Conservation (phyloP, 2,329 filamentous ascomycete species). For the Colletotrichum musae region DNA sequence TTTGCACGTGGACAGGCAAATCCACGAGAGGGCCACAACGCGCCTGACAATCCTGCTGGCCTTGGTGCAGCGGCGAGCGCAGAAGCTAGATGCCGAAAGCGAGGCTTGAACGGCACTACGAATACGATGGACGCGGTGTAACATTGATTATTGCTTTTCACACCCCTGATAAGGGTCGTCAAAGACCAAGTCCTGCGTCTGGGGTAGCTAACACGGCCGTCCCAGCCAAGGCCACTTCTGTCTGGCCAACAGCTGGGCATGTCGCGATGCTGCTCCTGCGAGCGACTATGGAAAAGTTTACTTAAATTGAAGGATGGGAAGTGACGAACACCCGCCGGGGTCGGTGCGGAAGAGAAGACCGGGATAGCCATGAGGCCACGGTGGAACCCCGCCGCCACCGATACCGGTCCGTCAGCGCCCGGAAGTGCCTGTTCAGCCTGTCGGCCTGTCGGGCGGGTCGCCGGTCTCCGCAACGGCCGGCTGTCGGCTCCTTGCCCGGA, state of each 20-base stretch:
- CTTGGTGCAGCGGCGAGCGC: background rate
- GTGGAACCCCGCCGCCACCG: constrained; percentile 5
- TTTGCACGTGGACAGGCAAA: constrained; percentile 12
- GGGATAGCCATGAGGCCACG: constrained; percentile 4
- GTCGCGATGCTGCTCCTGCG: constrained; percentile 15
- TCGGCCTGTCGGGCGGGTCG: constrained; percentile 29
- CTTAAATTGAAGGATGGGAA: constrained; percentile 3
- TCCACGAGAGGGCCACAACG: background rate
- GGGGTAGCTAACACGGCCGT: constrained; percentile 1
- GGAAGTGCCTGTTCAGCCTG: background rate
- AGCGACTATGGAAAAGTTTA: constrained; percentile 13
- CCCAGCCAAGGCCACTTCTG: constrained; percentile 4
- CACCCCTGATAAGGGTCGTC: background rate
- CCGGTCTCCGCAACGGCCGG: constrained; percentile 29
- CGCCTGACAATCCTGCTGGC: constrained; percentile 1
- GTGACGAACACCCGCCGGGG: constrained; percentile 31
- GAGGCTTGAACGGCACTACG: constrained; percentile 8
- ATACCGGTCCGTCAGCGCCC: constrained; percentile 1
- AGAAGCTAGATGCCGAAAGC: constrained; percentile 23
- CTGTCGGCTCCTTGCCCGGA: constrained; percentile 9
- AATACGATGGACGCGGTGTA: constrained; percentile 5
- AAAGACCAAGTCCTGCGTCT: constrained; percentile 2
- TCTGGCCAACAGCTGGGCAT: constrained; percentile 17
- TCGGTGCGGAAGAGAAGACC: constrained; percentile 3
- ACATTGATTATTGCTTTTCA: constrained; percentile 13